phyloP scores from a whole-genome alignment of 108 stramenopile species.

The Stephanodiscus minutulus region DNA sequence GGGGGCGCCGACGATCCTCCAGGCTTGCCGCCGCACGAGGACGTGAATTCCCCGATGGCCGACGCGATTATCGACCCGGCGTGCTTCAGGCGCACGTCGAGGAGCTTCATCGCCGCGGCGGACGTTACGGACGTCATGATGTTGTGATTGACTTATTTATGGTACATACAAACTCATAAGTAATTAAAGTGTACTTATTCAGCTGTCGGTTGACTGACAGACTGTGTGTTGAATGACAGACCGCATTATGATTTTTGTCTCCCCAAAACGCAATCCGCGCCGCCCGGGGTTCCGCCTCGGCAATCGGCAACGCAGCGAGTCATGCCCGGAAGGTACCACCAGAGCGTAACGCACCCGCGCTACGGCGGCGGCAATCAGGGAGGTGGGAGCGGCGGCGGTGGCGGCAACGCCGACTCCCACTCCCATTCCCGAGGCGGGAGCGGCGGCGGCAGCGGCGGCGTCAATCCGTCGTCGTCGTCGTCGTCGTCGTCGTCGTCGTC shows the following conservation, averaged over 20 bases:
- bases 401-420: not conserved
- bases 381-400: not conserved
- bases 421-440: not conserved
- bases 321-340: not conserved
- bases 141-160: no score
- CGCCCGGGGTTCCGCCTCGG: no score
- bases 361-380: not conserved
- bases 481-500: not conserved
- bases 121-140: slow-evolving; percentile 43
- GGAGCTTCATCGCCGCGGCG: slow-evolving; percentile 62
- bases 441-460: not conserved
- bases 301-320: no score
- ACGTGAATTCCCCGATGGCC: slow-evolving; percentile 71
- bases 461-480: not conserved
- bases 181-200: no score
- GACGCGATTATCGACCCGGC: slow-evolving; percentile 60
- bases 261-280: no score
- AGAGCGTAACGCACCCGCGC: not conserved
- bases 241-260: no score
- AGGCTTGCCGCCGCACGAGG: slow-evolving; percentile 14
- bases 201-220: no score
- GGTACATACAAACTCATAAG: no score
- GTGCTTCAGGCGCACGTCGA: slow-evolving; percentile 79
- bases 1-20: no score
- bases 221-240: no score